Evolutionary conservation across 139 green algal genomes (phyloP).

Genomic region (Yamagishiella unicocca): DNA sequence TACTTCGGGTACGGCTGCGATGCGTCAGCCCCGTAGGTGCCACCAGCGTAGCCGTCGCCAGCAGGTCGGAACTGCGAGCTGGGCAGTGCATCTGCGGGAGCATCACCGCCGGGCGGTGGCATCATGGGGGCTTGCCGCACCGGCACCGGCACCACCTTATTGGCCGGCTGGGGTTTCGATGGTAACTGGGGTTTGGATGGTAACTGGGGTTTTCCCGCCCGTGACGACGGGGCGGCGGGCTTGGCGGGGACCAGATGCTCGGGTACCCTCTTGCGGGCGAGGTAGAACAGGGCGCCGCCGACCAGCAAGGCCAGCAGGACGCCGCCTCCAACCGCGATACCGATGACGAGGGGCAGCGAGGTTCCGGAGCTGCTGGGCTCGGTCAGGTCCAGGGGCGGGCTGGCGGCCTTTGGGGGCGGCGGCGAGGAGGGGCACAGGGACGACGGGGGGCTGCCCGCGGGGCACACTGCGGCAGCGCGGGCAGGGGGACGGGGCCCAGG

Average conservation of each 20-base stretch:
- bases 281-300: background rate
- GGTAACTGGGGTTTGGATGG: too few relatives aligned
- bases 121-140: background rate
- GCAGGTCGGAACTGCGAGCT: background rate
- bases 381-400: too few relatives aligned
- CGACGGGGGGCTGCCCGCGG: background rate
- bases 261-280: background rate
- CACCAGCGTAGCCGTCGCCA: background rate
- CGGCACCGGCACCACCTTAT: background rate
- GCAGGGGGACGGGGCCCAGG: too few relatives aligned
- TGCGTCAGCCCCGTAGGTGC: background rate
- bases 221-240: background rate
- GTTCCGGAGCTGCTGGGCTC: background rate
- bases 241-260: background rate
- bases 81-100: background rate
- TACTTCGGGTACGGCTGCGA: background rate
- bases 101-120: background rate
- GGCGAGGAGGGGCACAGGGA: background rate
- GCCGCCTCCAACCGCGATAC: background rate
- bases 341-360: background rate
- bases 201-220: background rate
- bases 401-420: background rate
- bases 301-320: background rate
- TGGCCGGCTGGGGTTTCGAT: too few relatives aligned
- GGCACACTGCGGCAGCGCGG: constrained; percentile 5